Base-by-base conservation (phyloP, 129 eudicot species). In the Escallonia herrerae region DNA sequence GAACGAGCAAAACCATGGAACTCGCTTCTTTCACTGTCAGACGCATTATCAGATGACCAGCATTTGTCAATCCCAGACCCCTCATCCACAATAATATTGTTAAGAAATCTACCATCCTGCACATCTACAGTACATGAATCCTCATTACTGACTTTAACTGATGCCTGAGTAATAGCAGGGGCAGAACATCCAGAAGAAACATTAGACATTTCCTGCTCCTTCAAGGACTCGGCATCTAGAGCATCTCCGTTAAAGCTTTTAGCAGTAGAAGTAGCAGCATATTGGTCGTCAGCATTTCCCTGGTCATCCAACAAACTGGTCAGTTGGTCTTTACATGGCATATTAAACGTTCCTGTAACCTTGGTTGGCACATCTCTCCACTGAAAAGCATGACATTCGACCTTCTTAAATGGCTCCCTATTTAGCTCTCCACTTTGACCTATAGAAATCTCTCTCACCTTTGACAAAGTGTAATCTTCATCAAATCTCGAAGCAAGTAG, bases 301-400 rank as follows among this genome's bases (percentile, higher is more conserved):
- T 49, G 78, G 3, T 52, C 72, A 48, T 65, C 77, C 15, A 59
- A 40, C 15, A 71, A 49, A 71, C 62, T 58, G 14, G 57, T 51
- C 37, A 64, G 65, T 15, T 42, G 73, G 59, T 82, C 74, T 56
- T 54, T 48, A 56, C 82, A 65, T 54, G 80, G 67, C 69, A 55
- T 33, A 15, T 78, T 74, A 39, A 66, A 54, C 41, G 37, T 73
- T 70, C 41, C 72, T 39, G 67, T 44, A 45, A 60, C 56, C 72
- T 79, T 81, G 50, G 52, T 78, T 12, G 95, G 90, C 59, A 84
- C 90, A 72, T 87, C 85, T 76, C 81, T 78, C 95, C 90, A 87
- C 40, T 81, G 81, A 73, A 77, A 83, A 65, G 76, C 59, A 65
- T 58, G 71, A 49, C 64, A 73, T 48, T 73, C 78, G 7, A 45